Evolutionary conservation across 2,329 filamentous ascomycete genomes (phyloP), one percentile per base, ranked within the genome.

Genomic region (Fusarium tricinctum): DNA sequence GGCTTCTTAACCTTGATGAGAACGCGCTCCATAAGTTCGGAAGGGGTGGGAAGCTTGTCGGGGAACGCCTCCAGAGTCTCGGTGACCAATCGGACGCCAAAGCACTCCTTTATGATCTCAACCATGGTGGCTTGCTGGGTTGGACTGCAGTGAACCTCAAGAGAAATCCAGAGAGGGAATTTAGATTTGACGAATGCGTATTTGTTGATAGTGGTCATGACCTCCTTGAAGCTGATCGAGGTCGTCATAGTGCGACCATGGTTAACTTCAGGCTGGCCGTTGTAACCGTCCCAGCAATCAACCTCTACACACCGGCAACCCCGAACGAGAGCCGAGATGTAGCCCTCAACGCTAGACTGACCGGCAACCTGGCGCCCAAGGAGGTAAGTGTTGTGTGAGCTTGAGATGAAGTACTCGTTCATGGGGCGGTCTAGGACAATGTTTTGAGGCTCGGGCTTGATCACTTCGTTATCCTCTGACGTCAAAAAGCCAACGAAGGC

Each of bases 371-470:
- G 96, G 54, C 94, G 90, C 15, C 96, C 96, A 6, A 97, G 85
- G 1, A 99, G 89, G 75, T 99, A 99, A 0, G 96, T 99, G 80
- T 99, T 99, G 84, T 99, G 96, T 2, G 96, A 98, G 82, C 94
- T 97, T 2, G 95, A 98, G 70, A 99, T 96, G 82, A 94, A 97
- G 79, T 99, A 99, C 77, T 98, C 95, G 77, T 97, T 97, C 77
- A 98, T 83, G 0, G 96, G 96, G 23, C 92, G 89, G 75, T 97
- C 89, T 55, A 97, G 88, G 8, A 83, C 83, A 56, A 89, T 88
- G 28, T 88, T 81, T 14, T 86, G 79, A n/a, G 88, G 86, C 63
- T 86, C 84, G 42, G 86, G 85, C 28, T 86, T 81, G 42, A 93
- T 85, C 4, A 92, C 85, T 3, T 88, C 84, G 74, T 97, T 97